Conservation (phyloP, 2,329 filamentous ascomycete genomes). For the Decorospora gaudefroyi region DNA sequence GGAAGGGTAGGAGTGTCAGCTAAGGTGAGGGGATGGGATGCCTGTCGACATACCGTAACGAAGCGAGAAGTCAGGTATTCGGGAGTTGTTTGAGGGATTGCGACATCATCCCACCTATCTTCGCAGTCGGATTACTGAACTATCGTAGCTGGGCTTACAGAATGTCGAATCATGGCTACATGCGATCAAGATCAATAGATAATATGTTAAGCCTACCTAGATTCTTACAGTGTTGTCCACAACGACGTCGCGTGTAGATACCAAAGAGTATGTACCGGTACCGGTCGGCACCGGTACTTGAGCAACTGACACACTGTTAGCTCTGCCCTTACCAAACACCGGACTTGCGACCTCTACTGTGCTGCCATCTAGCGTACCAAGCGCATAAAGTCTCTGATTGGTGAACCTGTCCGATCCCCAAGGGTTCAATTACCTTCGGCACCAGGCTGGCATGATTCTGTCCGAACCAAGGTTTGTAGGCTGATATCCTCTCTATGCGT, state of each 20-base stretch:
- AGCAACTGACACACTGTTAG: conserved; percentile 8
- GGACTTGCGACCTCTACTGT: conserved; percentile 1
- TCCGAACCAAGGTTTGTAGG: conserved; percentile 3
- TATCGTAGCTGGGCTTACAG: no score
- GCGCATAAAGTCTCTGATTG: no score
- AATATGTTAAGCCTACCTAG: no score
- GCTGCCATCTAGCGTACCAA: neutral
- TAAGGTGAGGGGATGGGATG: conserved; percentile 7
- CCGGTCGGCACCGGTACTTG: conserved; percentile 10
- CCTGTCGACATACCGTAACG: conserved; percentile 16
- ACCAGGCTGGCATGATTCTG: conserved; percentile 1
- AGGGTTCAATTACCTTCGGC: conserved; percentile 6
- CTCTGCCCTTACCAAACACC: conserved; percentile 14
- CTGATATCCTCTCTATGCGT: conserved; percentile 1
- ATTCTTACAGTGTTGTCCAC: no score
- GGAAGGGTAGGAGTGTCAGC: conserved; percentile 7
- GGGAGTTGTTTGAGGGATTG: neutral
- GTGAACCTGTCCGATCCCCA: no score
- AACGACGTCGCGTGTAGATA: no score
- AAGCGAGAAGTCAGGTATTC: conserved; percentile 1
- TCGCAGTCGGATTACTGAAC: no score
- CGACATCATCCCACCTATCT: no score
- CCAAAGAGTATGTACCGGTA: conserved; percentile 5
- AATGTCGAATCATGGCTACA: no score
- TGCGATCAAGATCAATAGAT: no score